Conservation (phyloP, 768 basidiomycete species). For the Russula sp. region DNA sequence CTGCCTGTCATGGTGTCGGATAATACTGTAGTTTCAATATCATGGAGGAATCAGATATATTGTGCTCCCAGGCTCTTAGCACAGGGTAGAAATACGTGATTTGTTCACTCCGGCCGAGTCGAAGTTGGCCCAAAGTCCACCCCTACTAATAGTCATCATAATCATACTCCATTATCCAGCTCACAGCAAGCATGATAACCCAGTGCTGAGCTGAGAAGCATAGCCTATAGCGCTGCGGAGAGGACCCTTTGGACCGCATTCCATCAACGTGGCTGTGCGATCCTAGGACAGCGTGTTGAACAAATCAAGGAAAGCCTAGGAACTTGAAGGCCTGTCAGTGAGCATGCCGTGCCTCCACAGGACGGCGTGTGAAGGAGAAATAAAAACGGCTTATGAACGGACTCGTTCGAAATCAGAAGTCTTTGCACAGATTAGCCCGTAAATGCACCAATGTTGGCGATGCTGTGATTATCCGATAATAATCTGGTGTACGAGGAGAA, state of each 20-base stretch:
- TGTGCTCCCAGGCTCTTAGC: not conserved
- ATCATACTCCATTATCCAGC: not conserved
- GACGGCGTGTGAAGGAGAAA: not conserved
- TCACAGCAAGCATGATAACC: not conserved
- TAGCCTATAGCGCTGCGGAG: not conserved
- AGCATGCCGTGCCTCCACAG: no score
- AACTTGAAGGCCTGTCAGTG: no score
- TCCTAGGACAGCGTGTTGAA: not conserved
- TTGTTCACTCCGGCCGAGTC: not conserved
- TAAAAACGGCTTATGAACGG: not conserved
- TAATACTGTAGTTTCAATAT: no score
- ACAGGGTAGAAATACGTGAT: not conserved
- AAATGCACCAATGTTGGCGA: not conserved
- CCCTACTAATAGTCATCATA: not conserved
- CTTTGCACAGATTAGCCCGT: not conserved
- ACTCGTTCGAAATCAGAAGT: not conserved
- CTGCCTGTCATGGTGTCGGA: no score
- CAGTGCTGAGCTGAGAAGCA: not conserved
- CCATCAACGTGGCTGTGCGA: not conserved
- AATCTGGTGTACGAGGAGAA: not conserved
- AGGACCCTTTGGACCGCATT: not conserved
- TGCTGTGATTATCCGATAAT: not conserved
- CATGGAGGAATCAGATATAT: no score
- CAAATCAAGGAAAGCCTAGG: not conserved
- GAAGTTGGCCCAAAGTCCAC: not conserved